A percentile compares a stretch with the other conserved stretches of the same genome.
These are phyloP conservation scores for Metschnikowia cerradonensis DNA, from an alignment of 805 yeast species.

Conservation along the genomic window DNA sequence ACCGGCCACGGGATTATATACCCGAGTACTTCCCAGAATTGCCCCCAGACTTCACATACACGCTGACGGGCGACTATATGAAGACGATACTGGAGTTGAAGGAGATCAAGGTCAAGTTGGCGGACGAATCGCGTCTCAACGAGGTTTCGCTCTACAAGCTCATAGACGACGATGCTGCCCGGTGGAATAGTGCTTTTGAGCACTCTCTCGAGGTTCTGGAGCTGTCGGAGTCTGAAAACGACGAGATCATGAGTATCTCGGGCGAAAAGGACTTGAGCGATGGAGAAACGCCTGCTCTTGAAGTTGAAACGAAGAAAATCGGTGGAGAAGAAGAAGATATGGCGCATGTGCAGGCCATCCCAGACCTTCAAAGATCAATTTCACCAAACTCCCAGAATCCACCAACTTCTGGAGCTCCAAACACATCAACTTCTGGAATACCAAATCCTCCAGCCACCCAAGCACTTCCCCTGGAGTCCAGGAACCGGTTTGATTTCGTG, in stretches of 20 bases:
- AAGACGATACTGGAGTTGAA: slow-evolving; percentile 65
- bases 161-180: slow-evolving; percentile 36
- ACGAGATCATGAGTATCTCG: slow-evolving; percentile 22
- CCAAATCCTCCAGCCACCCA: too few relatives aligned
- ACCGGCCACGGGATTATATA: slow-evolving; percentile 41
- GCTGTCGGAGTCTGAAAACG: slow-evolving; percentile 18
- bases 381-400: too few relatives aligned
- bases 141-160: slow-evolving; percentile 71
- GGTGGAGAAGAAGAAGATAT: background rate
- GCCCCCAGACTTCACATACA: slow-evolving; percentile 93
- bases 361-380: too few relatives aligned
- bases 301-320: background rate
- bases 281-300: slow-evolving; percentile 3
- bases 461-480: background rate
- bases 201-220: slow-evolving; percentile 18
- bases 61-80: slow-evolving; percentile 66
- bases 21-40: slow-evolving; percentile 81
- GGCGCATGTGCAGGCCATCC: background rate
- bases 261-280: slow-evolving; percentile 7
- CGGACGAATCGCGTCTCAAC: slow-evolving; percentile 75
- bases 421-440: background rate
- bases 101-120: slow-evolving; percentile 63
- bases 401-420: too few relatives aligned
- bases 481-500: slow-evolving; percentile 48
- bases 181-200: slow-evolving; percentile 29